These are phyloP conservation scores for Phylloporus sp. DNA, from an alignment of 768 basidiomycete genomes.

Conservation along the genomic window DNA sequence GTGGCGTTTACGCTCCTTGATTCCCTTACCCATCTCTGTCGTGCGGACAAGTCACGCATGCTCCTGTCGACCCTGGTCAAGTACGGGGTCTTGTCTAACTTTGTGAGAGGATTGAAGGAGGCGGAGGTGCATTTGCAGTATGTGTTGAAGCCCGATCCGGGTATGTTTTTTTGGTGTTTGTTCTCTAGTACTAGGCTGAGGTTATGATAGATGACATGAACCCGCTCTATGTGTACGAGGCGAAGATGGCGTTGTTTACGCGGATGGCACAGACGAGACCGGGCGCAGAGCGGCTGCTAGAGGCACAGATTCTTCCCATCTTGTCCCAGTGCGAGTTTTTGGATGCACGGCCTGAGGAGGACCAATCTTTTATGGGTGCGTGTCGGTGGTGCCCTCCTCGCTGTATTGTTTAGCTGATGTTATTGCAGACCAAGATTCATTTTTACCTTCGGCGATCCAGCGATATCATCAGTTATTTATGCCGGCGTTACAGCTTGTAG, in stretches of 20 bases:
- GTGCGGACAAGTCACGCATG: conserved; percentile 61
- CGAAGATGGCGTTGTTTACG: conserved; percentile 87
- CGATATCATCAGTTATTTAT: conserved; percentile 90
- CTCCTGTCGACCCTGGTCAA: conserved; percentile 57
- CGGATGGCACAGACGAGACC: conserved; percentile 77
- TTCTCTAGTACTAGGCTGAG: neutral
- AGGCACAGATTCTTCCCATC: conserved; percentile 67
- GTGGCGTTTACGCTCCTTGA: conserved; percentile 90
- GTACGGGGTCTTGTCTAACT: conserved; percentile 76
- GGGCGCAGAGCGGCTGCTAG: conserved; percentile 83
- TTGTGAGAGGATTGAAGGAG: conserved; percentile 83
- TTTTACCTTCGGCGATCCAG: conserved; percentile 81
- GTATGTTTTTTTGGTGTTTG: conserved; percentile 39
- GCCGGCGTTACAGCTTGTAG: conserved; percentile 79
- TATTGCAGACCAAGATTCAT: conserved; percentile 69
- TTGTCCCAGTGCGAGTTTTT: conserved; percentile 85
- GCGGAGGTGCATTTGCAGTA: conserved; percentile 68
- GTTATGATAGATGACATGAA: conserved; percentile 72
- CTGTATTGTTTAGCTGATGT: neutral
- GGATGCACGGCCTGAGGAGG: conserved; percentile 78
- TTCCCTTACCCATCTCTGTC: conserved; percentile 69
- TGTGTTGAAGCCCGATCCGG: conserved; percentile 85
- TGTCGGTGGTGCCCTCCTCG: neutral
- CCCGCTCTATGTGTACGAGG: conserved; percentile 89
- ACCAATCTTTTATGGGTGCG: conserved; percentile 78